phyloP scores from a whole-genome alignment of 1,284 basidiomycete species.

The Golubevia pallescens region DNA sequence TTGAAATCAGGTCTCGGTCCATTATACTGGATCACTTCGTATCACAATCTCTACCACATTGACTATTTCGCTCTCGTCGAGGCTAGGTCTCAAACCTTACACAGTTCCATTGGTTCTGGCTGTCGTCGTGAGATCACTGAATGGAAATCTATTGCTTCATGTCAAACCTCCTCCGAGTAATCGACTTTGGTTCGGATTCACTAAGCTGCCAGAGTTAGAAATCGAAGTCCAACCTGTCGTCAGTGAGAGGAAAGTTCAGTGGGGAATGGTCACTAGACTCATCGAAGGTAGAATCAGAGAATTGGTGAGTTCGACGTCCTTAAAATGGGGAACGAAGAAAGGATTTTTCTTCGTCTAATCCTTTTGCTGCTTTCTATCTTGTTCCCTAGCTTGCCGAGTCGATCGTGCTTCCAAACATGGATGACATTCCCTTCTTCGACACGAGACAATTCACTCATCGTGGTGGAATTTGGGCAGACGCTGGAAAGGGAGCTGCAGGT shows the following conservation, averaged over 20 bases:
- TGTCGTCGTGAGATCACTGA: constrained; percentile 41
- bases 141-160: constrained; percentile 51
- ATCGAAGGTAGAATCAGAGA: constrained; percentile 49
- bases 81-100: constrained; percentile 52
- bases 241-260: constrained; percentile 56
- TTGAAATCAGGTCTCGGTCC: constrained; percentile 24
- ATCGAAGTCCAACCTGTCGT: constrained; percentile 56
- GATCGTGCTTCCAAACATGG: constrained; percentile 60
- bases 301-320: constrained; percentile 17
- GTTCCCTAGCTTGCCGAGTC: constrained; percentile 27
- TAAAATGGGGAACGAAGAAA: not conserved
- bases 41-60: constrained; percentile 49
- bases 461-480: constrained; percentile 55
- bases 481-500: constrained; percentile 25
- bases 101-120: constrained; percentile 54
- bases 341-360: not conserved
- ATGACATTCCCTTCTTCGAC: constrained; percentile 58
- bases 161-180: constrained; percentile 59
- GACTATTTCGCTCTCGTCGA: constrained; percentile 46
- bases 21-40: constrained; percentile 48
- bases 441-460: constrained; percentile 37
- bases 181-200: constrained; percentile 61
- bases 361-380: not conserved
- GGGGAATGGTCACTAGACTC: constrained; percentile 55
- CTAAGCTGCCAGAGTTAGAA: constrained; percentile 51